Base-by-base conservation (phyloP, 1,284 basidiomycete genomes). In the Rhodotorula sp. region DNA sequence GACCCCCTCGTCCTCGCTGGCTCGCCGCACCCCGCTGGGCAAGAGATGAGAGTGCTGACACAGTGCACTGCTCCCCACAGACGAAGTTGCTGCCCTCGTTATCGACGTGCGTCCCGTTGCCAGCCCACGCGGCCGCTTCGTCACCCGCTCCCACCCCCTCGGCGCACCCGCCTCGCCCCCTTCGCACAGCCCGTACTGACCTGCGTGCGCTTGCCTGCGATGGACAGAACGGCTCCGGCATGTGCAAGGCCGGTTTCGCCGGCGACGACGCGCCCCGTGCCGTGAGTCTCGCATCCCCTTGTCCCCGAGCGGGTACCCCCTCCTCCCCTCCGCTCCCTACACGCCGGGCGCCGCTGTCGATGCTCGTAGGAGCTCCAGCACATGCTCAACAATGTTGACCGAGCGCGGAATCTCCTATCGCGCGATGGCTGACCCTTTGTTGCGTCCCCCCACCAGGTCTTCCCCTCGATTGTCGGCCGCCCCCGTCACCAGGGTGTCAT, bases 401-500 rank as follows among this genome's bases (percentile, higher is more conserved):
- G 21, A n/a, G 41, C 7, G 34, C 42, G 41, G 10, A 21, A 14
- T n/a, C 42, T 21, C 17, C 41, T 23, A 10, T 17, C 27, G 25
- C 54, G 27, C 54, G 7, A 7, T 5, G 42, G 46, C 45, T 48
- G 58, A 60, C 42, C 19, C 55, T 46, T 5, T 19, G 17, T 7
- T 27, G 10, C 57, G 13, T 41, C 25, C 19, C 8, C 16, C 27
- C n/a, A 23, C 44, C 72, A 77, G 71, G 77, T 77, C 73, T 79
- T 76, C 77, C 91, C 90, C 55, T 92, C 91, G 66, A 92, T 96
- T 80, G 91, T 94, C 81, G 93, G 92, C 81, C 91, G 93, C 78
- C 91, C 92, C 77, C 90, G 92, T 82, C 92, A 95, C 85, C 88
- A 90, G 83, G 91, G 91, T 86, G 91, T 94, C 77, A 94, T 94